Base-by-base conservation (phyloP, 257 asterid genomes). In the Solanum acaule region DNA sequence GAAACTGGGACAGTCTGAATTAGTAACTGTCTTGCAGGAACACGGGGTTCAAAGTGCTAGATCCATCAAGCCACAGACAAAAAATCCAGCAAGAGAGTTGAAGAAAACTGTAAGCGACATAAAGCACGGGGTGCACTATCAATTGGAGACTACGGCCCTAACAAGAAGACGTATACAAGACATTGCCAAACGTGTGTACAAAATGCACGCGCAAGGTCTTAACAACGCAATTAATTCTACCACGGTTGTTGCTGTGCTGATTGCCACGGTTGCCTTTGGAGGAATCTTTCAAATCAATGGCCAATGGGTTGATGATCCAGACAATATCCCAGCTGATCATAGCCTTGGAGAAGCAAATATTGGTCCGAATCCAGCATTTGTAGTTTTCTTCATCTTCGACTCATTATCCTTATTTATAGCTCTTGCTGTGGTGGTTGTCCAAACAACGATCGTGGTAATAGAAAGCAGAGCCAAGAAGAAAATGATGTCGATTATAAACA, bases 231-330 rank as follows among this genome's bases (percentile, higher is more conserved):
- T 93, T 68, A 93, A 90, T 86, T 93, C 94, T 33, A 90, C 94
- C 16, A 93, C 94, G 1, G 93, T 93, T n/a, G 94, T 91, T 5
- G 94, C 94, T 9, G 94, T 93, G 9, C 94, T 93, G 35, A 93
- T 93, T 68, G 93, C 94, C 56, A 93, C 94, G 1, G 86, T 81
- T 6, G 92, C 94, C 4, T 93, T 93, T 85, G 94, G 92, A 25
- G 94, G 93, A 86, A 90, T 93, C 34, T 93, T 91, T 84, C 90
- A 91, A 0, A 92, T 93, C 42, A 93, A 92, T 4, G 94, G 94
- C 27, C 94, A 93, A 68, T 93, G 89, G 56, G 92, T 59, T 1
- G 93, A 91, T 46, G 92, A 90, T 18, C 89, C 92, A 0, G 4
- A 35, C 2, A 35, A 91, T 40, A 44, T 93, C 85, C 92, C 91